Base-by-base conservation (phyloP, 192 early-diverging fungal genomes). In the Umbelopsis sp. region DNA sequence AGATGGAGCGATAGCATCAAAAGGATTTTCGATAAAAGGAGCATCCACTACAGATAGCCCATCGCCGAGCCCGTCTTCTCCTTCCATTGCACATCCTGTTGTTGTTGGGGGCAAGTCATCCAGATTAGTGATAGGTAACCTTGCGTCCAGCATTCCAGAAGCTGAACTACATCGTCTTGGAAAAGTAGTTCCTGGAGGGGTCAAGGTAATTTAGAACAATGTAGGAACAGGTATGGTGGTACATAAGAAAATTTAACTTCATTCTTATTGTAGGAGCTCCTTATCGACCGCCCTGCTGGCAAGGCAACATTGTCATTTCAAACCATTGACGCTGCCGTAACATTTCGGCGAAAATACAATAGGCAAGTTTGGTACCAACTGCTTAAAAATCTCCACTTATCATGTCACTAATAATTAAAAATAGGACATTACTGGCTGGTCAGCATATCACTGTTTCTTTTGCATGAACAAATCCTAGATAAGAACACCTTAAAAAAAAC, bases 281-380 rank as follows among this genome's bases (percentile, higher is more conserved):
- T 58, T 15, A 20, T 70, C 21, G 69, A 70, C 41, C 69, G 69
- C 45, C 45, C 49, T 53, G 18, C 49, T 53, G 45, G 52, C 35
- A 70, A 70, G 44, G 69, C 69, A 51, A 58, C 49, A 21, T 35
- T 70, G 27, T 46, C 51, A 44, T 70, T 70, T 53, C 50, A 55
- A 46, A 55, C 49, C 49, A 41, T 58, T 41, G 69, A 70, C 45
- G 69, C 49, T n/a, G 73, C 68, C 9, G 55, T 71, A 12, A 50
- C 49, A 21, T 58, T 74, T 23, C 69, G 68, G 70, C 49, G 73
- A 49, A 69, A 73, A 41, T 71, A 64, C 30, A 71, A 74, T 5
- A 58, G 53, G 53, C 18, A 58, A 30, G 48, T 49, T 21, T 21
- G 27, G 23, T 10, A 27, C 27, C 27, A 33, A 33, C 27, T 30